Percentiles rank a stretch among this genome's conserved stretches.
These are phyloP conservation scores for Acacia crassicarpa DNA, from an alignment of 306 rosid genomes.

Conservation along the genomic window DNA sequence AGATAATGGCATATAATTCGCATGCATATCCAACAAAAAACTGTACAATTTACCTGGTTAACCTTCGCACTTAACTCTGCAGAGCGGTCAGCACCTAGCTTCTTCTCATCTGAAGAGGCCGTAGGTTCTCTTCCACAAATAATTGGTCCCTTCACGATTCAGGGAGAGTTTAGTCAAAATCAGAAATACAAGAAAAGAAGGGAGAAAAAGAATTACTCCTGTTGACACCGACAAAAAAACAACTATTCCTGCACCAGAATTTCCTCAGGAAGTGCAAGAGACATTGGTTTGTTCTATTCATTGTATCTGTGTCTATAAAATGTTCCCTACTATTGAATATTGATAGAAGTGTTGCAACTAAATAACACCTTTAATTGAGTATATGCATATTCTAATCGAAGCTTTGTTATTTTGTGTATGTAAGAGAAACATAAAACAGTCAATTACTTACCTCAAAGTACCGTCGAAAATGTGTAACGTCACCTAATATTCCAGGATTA, in stretches of 20 bases:
- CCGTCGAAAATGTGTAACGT: conserved; percentile 73
- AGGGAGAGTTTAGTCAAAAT: conserved; percentile 32
- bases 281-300: conserved; percentile 14
- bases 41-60: conserved; percentile 57
- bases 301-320: conserved; percentile 9
- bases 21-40: conserved; percentile 18
- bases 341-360: conserved; percentile 13
- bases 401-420: background rate
- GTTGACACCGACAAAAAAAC: background rate
- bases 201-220: background rate
- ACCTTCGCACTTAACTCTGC: conserved; percentile 83
- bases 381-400: background rate
- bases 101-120: conserved; percentile 77
- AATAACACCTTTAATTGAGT: conserved; percentile 15
- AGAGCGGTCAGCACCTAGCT: conserved; percentile 77
- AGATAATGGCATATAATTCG: conserved; percentile 1
- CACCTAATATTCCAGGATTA: conserved; percentile 85
- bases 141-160: conserved; percentile 72
- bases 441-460: conserved; percentile 72
- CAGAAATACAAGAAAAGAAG: conserved; percentile 24
- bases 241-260: conserved; percentile 28
- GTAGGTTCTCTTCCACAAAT: conserved; percentile 95
- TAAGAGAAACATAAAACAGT: conserved; percentile 19
- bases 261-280: conserved; percentile 13
- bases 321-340: background rate